A percentile compares a stretch with the other conserved stretches of the same genome.
phyloP scores from a whole-genome alignment of 768 basidiomycete species.

The Albatrellus ellisii region DNA sequence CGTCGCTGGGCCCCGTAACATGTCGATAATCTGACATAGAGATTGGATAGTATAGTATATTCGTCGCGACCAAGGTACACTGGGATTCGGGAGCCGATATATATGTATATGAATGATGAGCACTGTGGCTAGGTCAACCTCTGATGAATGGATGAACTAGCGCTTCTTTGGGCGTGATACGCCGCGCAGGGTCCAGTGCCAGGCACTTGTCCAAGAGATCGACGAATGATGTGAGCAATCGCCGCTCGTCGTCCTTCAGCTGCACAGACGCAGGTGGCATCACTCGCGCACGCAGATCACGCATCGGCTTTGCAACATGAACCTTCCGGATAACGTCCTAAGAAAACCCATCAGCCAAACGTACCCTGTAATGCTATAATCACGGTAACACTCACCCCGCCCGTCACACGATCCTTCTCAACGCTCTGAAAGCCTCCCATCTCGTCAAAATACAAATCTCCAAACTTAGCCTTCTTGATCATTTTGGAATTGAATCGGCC shows the following conservation, averaged over 20 bases:
- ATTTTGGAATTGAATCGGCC: conserved; percentile 87
- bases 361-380: conserved; percentile 5
- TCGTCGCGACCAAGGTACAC: too few relatives aligned
- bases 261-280: conserved; percentile 70
- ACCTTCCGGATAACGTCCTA: conserved; percentile 77
- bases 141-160: conserved; percentile 79
- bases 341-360: conserved; percentile 13
- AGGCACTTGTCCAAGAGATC: conserved; percentile 90
- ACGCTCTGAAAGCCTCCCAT: conserved; percentile 76
- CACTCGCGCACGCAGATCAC: conserved; percentile 72
- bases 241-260: conserved; percentile 81
- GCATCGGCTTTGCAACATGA: conserved; percentile 67
- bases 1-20: too few relatives aligned
- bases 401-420: conserved; percentile 75
- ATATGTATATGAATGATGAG: too few relatives aligned
- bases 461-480: conserved; percentile 92
- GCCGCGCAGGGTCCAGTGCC: conserved; percentile 69
- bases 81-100: too few relatives aligned
- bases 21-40: too few relatives aligned
- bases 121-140: conserved; percentile 23
- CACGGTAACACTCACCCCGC: conserved; percentile 44
- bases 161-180: conserved; percentile 86
- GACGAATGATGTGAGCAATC: conserved; percentile 65
- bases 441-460: conserved; percentile 88
- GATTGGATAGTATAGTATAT: too few relatives aligned